phyloP scores from a whole-genome alignment of 1,284 basidiomycete genomes.

The Rhodotorula sp. region DNA sequence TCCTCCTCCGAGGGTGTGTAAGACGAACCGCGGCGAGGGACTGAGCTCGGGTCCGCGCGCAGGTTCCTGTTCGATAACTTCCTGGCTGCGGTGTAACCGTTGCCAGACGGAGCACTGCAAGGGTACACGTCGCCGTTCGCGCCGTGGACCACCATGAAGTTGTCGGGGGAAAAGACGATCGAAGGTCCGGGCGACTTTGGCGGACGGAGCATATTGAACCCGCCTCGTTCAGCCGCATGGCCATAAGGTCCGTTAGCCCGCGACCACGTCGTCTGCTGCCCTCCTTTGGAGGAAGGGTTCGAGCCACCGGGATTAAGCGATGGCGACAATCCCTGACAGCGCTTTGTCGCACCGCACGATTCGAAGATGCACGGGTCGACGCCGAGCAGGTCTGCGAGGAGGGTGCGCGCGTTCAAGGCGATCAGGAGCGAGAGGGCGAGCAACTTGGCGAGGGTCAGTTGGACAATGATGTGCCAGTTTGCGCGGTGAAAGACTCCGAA shows the following conservation, averaged over 20 bases:
- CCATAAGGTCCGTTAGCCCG: background rate
- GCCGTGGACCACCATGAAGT: background rate
- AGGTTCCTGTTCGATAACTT: background rate
- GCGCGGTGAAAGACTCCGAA: constrained; percentile 7
- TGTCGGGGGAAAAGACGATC: background rate
- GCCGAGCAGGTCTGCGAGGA: constrained; percentile 22
- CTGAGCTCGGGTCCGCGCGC: background rate
- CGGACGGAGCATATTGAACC: background rate
- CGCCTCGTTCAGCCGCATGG: background rate
- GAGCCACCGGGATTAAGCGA: background rate
- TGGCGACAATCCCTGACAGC: no score
- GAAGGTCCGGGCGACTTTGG: constrained; percentile 1
- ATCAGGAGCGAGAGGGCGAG: constrained; percentile 26
- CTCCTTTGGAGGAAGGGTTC: background rate
- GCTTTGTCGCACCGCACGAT: background rate
- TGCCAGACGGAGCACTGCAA: background rate
- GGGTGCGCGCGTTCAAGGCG: constrained; percentile 19
- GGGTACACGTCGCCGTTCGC: background rate
- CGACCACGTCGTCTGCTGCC: background rate
- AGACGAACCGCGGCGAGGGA: background rate
- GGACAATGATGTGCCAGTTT: constrained; percentile 20
- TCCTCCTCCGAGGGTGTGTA: background rate
- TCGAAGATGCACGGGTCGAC: constrained; percentile 12
- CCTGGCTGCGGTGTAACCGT: no score
- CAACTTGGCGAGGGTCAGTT: constrained; percentile 20